phyloP scores from a whole-genome alignment of 305 asterid species.

The Coffea humblotiana region DNA sequence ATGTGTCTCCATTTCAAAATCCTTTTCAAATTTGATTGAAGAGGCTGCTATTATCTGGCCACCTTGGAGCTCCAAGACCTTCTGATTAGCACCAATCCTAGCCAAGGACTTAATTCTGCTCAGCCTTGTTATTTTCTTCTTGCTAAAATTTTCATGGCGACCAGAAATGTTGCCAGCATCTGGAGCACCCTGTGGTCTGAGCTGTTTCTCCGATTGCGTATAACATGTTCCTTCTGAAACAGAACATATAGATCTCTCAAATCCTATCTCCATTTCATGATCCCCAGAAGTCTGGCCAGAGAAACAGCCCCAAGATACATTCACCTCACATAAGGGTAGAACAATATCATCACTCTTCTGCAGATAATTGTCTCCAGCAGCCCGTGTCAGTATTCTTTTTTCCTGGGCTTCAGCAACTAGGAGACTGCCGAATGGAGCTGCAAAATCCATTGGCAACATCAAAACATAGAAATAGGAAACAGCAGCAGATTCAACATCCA shows the following conservation, averaged over 20 bases:
- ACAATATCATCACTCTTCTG: not conserved
- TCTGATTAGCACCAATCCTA: slow-evolving; percentile 1
- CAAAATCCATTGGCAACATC: not conserved
- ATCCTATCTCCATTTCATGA: not conserved
- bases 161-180: not conserved
- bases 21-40: not conserved
- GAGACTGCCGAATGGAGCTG: not conserved
- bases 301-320: not conserved
- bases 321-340: not conserved
- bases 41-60: not conserved
- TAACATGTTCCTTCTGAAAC: not conserved
- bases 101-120: slow-evolving; percentile 14
- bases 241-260: not conserved
- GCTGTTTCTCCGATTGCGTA: not conserved
- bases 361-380: not conserved
- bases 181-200: not conserved
- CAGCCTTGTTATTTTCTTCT: slow-evolving; percentile 13
- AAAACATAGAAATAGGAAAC: not conserved
- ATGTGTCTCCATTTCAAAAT: not conserved
- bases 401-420: slow-evolving; percentile 4
- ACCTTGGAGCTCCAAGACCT: not conserved
- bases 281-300: not conserved
- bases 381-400: not conserved
- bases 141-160: not conserved
- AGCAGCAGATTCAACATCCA: not conserved